A percentile compares a stretch with the other conserved stretches of the same genome.
Evolutionary conservation across 2,329 filamentous ascomycete genomes (phyloP).

Genomic region (Aquanectria penicillioides): DNA sequence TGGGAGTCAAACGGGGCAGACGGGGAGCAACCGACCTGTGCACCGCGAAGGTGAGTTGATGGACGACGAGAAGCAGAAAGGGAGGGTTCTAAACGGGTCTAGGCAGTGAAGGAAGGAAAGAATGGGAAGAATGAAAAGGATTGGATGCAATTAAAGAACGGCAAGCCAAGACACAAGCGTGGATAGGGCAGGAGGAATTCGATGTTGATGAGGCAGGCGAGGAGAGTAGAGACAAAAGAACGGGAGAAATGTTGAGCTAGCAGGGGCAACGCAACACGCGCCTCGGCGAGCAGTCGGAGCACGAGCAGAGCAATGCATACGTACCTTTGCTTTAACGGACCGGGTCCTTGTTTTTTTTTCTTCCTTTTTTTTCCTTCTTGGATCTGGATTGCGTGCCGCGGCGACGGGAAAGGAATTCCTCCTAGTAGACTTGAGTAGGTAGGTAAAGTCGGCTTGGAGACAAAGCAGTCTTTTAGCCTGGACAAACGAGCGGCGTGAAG

Average conservation of each 20-base stretch:
- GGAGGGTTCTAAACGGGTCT: slow-evolving; percentile 24
- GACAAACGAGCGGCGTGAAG: slow-evolving; percentile 53
- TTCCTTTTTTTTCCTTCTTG: slow-evolving; percentile 23
- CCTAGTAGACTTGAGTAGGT: slow-evolving; percentile 37
- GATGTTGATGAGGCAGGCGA: slow-evolving; percentile 20
- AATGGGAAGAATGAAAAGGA: slow-evolving; percentile 6
- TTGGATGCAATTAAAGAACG: slow-evolving; percentile 8
- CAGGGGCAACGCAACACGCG: slow-evolving; percentile 34
- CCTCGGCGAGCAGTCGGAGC: slow-evolving; percentile 34
- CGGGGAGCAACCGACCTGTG: slow-evolving; percentile 35
- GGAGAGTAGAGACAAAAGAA: slow-evolving; percentile 29
- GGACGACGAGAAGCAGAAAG: neutral
- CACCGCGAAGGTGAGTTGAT: slow-evolving; percentile 24
- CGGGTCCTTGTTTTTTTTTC: slow-evolving; percentile 30
- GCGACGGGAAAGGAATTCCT: slow-evolving; percentile 32
- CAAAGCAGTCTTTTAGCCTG: slow-evolving; percentile 43
- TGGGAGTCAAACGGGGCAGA: neutral
- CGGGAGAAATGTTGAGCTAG: slow-evolving; percentile 28
- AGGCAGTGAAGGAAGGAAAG: slow-evolving; percentile 11
- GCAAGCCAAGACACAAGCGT: slow-evolving; percentile 12
- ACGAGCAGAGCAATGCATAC: slow-evolving; percentile 25
- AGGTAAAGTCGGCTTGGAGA: slow-evolving; percentile 35
- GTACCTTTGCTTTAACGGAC: slow-evolving; percentile 37
- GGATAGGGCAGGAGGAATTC: slow-evolving; percentile 17
- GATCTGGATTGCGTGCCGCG: slow-evolving; percentile 32